These are phyloP conservation scores for Paecilomyces niveus DNA, from an alignment of 2,329 filamentous ascomycete genomes.

Conservation along the genomic window DNA sequence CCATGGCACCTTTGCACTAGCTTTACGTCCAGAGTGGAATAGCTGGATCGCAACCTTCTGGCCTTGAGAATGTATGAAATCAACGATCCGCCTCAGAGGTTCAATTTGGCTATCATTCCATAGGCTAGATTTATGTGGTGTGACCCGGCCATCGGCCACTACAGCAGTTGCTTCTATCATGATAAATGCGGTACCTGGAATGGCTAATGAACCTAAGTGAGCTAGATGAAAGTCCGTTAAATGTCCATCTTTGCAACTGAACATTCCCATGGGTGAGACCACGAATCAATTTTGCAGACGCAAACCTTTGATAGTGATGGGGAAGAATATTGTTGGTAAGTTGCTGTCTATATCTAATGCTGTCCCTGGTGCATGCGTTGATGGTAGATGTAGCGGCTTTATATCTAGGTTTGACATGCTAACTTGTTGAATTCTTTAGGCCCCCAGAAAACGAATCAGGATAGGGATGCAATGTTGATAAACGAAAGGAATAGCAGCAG, in stretches of 20 bases:
- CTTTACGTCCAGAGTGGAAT: constrained; percentile 17
- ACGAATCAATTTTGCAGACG: no score
- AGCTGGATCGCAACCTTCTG: constrained; percentile 24
- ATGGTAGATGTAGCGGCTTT: no score
- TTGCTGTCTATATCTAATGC: no score
- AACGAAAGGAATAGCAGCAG: no score
- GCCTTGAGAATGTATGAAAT: constrained; percentile 22
- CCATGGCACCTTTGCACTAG: background rate
- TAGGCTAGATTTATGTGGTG: constrained; percentile 27
- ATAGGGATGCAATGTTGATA: no score
- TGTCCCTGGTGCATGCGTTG: no score
- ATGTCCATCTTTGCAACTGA: constrained; percentile 25
- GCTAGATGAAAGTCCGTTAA: constrained; percentile 39
- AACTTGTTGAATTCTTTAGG: no score
- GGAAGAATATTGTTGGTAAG: no score
- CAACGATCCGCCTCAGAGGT: constrained; percentile 20
- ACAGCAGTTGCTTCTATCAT: constrained; percentile 14
- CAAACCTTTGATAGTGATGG: no score
- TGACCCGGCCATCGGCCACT: constrained; percentile 25
- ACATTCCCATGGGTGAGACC: no score
- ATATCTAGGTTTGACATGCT: no score
- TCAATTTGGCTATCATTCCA: constrained; percentile 29
- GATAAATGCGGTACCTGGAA: constrained; percentile 8
- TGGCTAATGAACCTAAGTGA: constrained; percentile 19
- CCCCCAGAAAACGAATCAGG: no score